Evolutionary conservation across 208 protist genomes (phyloP), one percentile per base, ranked within the genome.

Genomic region (Leishmania gerbilli): DNA sequence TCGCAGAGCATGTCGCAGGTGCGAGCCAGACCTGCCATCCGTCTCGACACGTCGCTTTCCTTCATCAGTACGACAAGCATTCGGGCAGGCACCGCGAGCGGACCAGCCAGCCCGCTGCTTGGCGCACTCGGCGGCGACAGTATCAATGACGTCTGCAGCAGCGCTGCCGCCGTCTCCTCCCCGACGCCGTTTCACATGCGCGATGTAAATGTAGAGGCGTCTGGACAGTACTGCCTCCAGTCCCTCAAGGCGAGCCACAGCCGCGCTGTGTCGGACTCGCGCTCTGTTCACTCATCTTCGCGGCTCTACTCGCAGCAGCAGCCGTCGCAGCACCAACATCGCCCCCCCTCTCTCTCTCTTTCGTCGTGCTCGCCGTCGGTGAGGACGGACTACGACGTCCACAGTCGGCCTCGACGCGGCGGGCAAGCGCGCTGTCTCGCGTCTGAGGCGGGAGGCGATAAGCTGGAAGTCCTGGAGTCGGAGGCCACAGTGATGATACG

Each of bases 1-100:
- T 88, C 84, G 53, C 68, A 89, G 69, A 91, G 88, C 68, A 74
- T 79, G 31, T 91, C 88, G 13, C 85, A 89, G 78, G 80, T 83
- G 8, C 86, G 77, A 11, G 76, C 84, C 3, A 84, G 88, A 3
- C 83, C 80, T 24, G 88, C 88, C 34, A 88, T 91, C 21, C 82
- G 83, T 17, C 81, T 91, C 17, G 85, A 91, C 53, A 71, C 78
- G 51, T 82, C 79, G 5, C 77, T 88, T 21, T 84, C 77, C 49
- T 85, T 79, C 42, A 64, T 81, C 62, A 76, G 71, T 77, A 53
- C 51, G 24, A 69, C 62, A 53, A 85, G 82, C 65, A 34, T 79
- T 5, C 55, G 40, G 17, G 77, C 74, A 58, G 79, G 82, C 55
- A 53, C 69, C 5, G 31, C 34, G 21, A 85, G 82, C 72, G 82